A percentile compares a stretch with the other conserved stretches of the same genome.
These are phyloP conservation scores for Raphanus sativus DNA, from an alignment of 345 rosid genomes.

Conservation along the genomic window DNA sequence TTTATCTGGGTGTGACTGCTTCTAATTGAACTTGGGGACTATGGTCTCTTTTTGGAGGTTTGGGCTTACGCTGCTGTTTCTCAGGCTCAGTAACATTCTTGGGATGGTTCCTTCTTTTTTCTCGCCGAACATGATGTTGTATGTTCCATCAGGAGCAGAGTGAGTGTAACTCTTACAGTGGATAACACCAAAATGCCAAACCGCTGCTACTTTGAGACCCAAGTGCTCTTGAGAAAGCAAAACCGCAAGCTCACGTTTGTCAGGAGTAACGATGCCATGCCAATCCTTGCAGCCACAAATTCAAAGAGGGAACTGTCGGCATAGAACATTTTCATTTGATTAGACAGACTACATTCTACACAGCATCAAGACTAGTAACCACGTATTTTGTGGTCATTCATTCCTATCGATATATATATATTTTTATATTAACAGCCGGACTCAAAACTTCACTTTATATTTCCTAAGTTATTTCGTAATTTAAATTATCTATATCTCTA, in stretches of 20 bases:
- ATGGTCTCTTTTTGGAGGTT: slow-evolving; percentile 62
- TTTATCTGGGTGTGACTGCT: slow-evolving; percentile 38
- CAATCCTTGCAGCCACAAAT: too few species aligned
- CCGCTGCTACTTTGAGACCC: slow-evolving; percentile 40
- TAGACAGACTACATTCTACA: not conserved
- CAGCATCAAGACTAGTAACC: slow-evolving; percentile 20
- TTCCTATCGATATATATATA: not conserved
- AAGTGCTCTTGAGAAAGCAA: too few species aligned
- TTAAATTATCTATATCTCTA: not conserved
- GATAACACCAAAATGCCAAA: slow-evolving; percentile 79
- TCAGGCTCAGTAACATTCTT: too few species aligned
- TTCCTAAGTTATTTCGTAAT: not conserved
- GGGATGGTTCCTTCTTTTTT: too few species aligned
- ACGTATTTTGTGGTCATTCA: slow-evolving; percentile 16
- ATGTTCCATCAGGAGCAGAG: slow-evolving; percentile 30
- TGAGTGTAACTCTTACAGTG: slow-evolving; percentile 79
- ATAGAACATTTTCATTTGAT: not conserved
- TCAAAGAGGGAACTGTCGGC: too few species aligned
- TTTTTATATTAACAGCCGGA: not conserved
- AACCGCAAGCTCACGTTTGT: too few species aligned
- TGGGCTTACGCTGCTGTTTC: too few species aligned
- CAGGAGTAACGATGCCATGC: too few species aligned
- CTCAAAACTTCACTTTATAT: not conserved
- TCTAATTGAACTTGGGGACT: slow-evolving; percentile 45
- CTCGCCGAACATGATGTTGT: too few species aligned